Evolutionary conservation across 345 rosid genomes (phyloP), one percentile per base, ranked within the genome.

Genomic region (Salix udensis): DNA sequence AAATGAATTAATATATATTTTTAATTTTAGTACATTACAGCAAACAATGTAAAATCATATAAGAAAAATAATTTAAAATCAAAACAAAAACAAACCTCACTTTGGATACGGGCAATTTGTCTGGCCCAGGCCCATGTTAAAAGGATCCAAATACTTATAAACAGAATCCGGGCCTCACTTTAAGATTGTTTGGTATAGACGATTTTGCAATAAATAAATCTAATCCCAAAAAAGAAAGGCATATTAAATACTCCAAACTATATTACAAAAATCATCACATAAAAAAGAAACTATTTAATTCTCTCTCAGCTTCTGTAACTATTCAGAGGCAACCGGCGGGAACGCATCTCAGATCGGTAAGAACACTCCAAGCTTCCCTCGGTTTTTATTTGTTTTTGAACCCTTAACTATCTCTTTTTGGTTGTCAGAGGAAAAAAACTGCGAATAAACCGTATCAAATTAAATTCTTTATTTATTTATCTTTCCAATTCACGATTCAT

Each of bases 271-370:
- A 21, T 21, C 24, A 39, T 40, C 44, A 40, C 44, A 61, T 4
- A 6, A 15, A 34, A 46, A 15, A 31, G 31, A 76, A 50, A 36
- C 53, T 60, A 37, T 18, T 3, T 16, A 53, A 36, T 34, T 68
- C 69, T 76, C 70, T 66, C 79, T 3, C 21, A 69, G 72, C 36
- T 67, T 65, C 44, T 23, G 52, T 16, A 37, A 36, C 18, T 28
- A 26, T 42, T 34, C 80, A 55, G 71, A 76, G 75, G 26, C 31
- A 5, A 78, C 84, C 80, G 84, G 89, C 84, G 79, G 85, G 86
- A 80, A 78, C 74, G 62, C 16, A 9, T 76, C 31, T 76, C 53
- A 84, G 84, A 86, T 86, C 85, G 86, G 89, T 80, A 78, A 74
- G 78, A 50, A 46, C 67, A 44, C 70, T 64, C 6, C 0, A 18